Evolutionary conservation across 208 protist species (phyloP).

Genomic region (Wallacemonas collosoma): DNA sequence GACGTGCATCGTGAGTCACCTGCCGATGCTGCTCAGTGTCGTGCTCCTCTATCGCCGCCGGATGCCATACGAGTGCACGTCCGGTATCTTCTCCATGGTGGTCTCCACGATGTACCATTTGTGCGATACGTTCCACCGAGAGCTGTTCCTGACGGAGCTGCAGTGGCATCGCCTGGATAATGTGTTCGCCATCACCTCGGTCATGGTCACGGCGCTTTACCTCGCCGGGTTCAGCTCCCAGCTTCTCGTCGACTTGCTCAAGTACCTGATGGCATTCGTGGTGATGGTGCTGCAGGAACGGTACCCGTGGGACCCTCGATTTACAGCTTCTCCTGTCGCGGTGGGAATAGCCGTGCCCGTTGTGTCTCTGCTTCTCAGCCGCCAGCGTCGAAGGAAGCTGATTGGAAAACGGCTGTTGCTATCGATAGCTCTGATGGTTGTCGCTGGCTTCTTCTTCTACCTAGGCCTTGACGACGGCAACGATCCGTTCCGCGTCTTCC

Average conservation of each 20-base stretch:
- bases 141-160: conserved; percentile 30
- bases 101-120: conserved; percentile 27
- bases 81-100: conserved; percentile 29
- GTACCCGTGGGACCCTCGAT: conserved; percentile 32
- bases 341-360: conserved; percentile 16
- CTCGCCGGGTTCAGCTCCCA: conserved; percentile 25
- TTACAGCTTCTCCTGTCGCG: conserved; percentile 27
- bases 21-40: conserved; percentile 43
- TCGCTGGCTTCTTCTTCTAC: conserved; percentile 21
- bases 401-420: conserved; percentile 14
- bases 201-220: conserved; percentile 26
- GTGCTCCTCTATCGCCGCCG: conserved; percentile 28
- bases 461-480: conserved; percentile 26
- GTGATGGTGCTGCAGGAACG: conserved; percentile 31
- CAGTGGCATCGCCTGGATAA: conserved; percentile 42
- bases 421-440: conserved; percentile 7
- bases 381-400: conserved; percentile 13
- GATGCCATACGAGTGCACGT: conserved; percentile 32
- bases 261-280: conserved; percentile 28
- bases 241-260: conserved; percentile 17
- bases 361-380: conserved; percentile 18
- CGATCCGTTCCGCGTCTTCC: conserved; percentile 31
- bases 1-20: conserved; percentile 55
- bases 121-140: conserved; percentile 23
- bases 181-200: conserved; percentile 26